Base-by-base conservation (phyloP, 495 filamentous ascomycete genomes). In the Lasiosphaeriaceae sp. region DNA sequence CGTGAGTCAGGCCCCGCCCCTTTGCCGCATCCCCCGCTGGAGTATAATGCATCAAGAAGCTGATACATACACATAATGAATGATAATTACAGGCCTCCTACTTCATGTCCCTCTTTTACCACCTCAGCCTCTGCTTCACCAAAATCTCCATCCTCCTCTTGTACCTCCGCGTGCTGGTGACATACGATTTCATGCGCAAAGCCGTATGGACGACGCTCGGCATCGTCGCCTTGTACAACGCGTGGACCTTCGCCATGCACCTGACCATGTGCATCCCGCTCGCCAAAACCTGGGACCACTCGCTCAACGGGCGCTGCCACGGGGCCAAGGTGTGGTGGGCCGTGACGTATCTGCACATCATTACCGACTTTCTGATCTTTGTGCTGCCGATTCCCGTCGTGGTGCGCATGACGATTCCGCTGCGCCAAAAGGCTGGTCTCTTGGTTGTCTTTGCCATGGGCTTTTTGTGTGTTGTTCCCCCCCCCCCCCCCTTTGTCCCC, bases 381-480 rank as follows among this genome's bases (percentile, higher is more conserved):
- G 14, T 55, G 21, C 57, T 74, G 29, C 71, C 69, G 9, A 53
- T 74, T 11, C 67, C 71, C 1, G 54, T 65, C 3, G 34, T 74
- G 20, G 11, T 56, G 9, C 12, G 20, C 1, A 47, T 74, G 47
- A 63, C 56, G 6, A 49, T 68, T 24, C 54, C 57, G 5, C 19
- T 12, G 47, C 55, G 52, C 43, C 53, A 61, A 50, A 68, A 65
- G 47, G 8, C 66, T 11, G 54, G 57, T 17, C 31, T 69, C 9
- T 23, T 53, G 17, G 29, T 63, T 29, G 48, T 56, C 6, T 60
- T 66, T 43, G 44, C 46, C 0, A 26, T 66, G 3, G 64, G 66
- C 16, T 56, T 63, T 9, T 53, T 62, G 66, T 69, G n/a, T n/a
- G n/a, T n/a, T n/a, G n/a, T n/a, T n/a, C n/a, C n/a, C n/a, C n/a